Evolutionary conservation across 495 filamentous ascomycete species (phyloP).

Genomic region (Aspergillus haitiensis): DNA sequence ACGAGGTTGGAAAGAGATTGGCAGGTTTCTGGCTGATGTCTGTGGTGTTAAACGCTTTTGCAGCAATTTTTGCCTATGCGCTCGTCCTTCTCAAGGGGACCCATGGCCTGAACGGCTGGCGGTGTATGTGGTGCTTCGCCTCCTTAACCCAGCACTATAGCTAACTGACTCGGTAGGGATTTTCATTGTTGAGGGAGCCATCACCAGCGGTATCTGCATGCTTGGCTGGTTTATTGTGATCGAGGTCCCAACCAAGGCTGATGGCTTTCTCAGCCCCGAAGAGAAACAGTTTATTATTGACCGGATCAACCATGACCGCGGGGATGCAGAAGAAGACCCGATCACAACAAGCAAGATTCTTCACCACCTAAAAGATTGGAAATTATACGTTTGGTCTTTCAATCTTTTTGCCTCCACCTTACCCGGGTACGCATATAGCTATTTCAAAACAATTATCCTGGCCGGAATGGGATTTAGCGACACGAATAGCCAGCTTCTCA

Average conservation of each 20-base stretch:
- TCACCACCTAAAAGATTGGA: constrained; percentile 23
- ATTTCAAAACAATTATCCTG: constrained; percentile 22
- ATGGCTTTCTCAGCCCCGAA: constrained; percentile 13
- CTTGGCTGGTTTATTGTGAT: constrained; percentile 19
- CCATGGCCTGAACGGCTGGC: constrained; percentile 16
- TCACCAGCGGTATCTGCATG: constrained; percentile 17
- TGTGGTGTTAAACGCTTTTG: constrained; percentile 20
- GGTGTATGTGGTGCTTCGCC: no score
- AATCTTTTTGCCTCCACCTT: constrained; percentile 23
- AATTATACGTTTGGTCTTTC: constrained; percentile 19
- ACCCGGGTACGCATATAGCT: constrained; percentile 21
- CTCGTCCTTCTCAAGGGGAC: constrained; percentile 17
- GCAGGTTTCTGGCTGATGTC: constrained; percentile 21
- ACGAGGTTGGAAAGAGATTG: constrained; percentile 20
- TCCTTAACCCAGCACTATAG: background rate
- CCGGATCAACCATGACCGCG: constrained; percentile 21
- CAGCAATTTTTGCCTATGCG: constrained; percentile 20
- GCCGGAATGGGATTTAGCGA: constrained; percentile 17
- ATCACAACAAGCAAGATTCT: constrained; percentile 8
- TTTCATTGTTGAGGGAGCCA: constrained; percentile 21
- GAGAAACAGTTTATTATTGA: constrained; percentile 21
- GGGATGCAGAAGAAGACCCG: constrained; percentile 18
- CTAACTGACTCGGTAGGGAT: constrained; percentile 9
- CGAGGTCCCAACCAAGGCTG: constrained; percentile 19
- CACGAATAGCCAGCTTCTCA: constrained; percentile 16